A percentile compares a stretch with the other conserved stretches of the same genome.
phyloP scores from a whole-genome alignment of 2,329 filamentous ascomycete genomes.

The Nectriaceae sp. region DNA sequence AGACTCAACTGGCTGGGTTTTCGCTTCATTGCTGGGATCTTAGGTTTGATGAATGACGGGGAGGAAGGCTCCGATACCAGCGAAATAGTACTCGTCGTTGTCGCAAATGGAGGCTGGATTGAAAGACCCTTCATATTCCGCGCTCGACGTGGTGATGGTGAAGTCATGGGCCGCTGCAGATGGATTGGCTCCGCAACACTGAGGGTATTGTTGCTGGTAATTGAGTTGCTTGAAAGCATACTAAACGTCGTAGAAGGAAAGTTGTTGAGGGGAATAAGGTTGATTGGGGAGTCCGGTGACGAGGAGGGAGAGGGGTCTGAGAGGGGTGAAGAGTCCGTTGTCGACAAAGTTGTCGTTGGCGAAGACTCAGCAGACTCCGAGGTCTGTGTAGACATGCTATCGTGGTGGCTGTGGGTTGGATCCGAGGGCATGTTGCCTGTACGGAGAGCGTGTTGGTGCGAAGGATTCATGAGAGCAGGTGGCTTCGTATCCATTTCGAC shows the following conservation, averaged over 20 bases:
- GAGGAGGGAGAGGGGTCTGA: constrained; percentile 90
- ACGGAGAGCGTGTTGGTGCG: constrained; percentile 39
- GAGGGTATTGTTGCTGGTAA: constrained; percentile 38
- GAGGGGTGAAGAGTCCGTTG: constrained; percentile 85
- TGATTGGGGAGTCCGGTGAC: constrained; percentile 86
- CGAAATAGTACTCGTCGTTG: constrained; percentile 48
- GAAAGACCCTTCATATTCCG: constrained; percentile 84
- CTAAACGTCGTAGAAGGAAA: constrained; percentile 65
- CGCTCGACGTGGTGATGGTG: constrained; percentile 69
- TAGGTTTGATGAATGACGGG: constrained; percentile 79
- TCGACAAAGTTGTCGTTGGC: constrained; percentile 90
- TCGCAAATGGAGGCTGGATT: constrained; percentile 64
- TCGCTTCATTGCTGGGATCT: constrained; percentile 68
- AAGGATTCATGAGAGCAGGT: constrained; percentile 39
- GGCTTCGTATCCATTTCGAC: constrained; percentile 48
- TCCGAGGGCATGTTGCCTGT: constrained; percentile 46
- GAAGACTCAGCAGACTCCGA: constrained; percentile 91
- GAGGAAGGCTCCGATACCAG: constrained; percentile 68
- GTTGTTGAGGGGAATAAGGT: constrained; percentile 69
- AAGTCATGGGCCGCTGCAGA: constrained; percentile 64
- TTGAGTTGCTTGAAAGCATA: constrained; percentile 30
- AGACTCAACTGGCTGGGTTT: constrained; percentile 79
- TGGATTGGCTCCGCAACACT: constrained; percentile 44
- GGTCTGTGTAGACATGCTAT: constrained; percentile 76
- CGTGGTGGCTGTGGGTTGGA: constrained; percentile 67